These are phyloP conservation scores for Tricholoma sp. DNA, from an alignment of 768 basidiomycete genomes.

Conservation along the genomic window DNA sequence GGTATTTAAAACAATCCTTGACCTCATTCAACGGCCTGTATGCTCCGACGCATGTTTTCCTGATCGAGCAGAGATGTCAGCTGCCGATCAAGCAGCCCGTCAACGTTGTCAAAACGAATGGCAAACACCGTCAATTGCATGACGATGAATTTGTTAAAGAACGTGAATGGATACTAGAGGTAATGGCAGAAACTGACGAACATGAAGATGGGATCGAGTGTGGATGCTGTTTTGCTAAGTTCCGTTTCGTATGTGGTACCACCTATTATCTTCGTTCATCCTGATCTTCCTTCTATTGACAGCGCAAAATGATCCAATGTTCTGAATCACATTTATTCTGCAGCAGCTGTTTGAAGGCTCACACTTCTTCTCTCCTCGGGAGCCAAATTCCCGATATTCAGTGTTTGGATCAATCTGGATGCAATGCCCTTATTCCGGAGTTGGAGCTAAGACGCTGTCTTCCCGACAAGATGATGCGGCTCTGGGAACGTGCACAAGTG, in stretches of 20 bases:
- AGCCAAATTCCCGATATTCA: slow-evolving; percentile 54
- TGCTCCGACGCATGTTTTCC: slow-evolving; percentile 56
- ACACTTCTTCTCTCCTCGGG: slow-evolving; percentile 64
- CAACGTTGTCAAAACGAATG: slow-evolving; percentile 21
- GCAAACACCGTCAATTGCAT: slow-evolving; percentile 23
- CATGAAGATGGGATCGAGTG: slow-evolving; percentile 68
- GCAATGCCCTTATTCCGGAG: slow-evolving; percentile 60
- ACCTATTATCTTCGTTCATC: background rate
- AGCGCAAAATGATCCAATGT: slow-evolving; percentile 88
- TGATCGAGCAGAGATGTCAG: slow-evolving; percentile 22
- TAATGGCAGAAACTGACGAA: slow-evolving; percentile 28
- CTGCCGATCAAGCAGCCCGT: slow-evolving; percentile 35
- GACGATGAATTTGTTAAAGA: slow-evolving; percentile 44
- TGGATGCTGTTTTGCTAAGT: slow-evolving; percentile 78
- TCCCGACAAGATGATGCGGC: slow-evolving; percentile 53
- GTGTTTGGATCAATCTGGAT: slow-evolving; percentile 83
- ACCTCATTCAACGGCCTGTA: slow-evolving; percentile 42
- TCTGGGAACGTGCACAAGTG: slow-evolving; percentile 74
- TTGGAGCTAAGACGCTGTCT: slow-evolving; percentile 69
- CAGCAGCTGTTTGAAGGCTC: slow-evolving; percentile 58
- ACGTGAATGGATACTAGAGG: slow-evolving; percentile 30
- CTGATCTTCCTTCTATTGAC: background rate
- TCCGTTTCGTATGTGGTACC: slow-evolving; percentile 54
- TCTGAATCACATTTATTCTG: slow-evolving; percentile 90
- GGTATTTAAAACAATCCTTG: slow-evolving; percentile 46